Conservation (phyloP, 345 rosid species). For the Combretum micranthum region DNA sequence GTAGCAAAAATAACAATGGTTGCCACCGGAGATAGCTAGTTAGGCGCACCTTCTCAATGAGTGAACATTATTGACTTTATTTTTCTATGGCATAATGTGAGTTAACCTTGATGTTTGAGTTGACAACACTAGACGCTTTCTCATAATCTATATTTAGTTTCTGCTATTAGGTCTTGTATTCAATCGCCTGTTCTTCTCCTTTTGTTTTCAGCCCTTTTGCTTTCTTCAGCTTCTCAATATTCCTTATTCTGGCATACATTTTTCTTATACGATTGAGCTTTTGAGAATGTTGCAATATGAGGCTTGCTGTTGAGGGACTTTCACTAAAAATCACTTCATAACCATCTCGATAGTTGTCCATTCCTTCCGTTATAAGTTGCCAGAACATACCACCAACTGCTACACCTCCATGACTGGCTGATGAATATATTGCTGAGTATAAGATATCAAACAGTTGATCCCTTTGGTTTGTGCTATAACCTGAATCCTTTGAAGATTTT, state of each 20-base stretch:
- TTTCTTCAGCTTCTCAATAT: conserved; percentile 32
- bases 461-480: conserved; percentile 27
- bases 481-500: conserved; percentile 29
- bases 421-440: conserved; percentile 45
- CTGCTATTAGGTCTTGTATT: not conserved
- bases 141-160: too few relatives aligned
- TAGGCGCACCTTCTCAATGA: too few relatives aligned
- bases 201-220: conserved; percentile 7
- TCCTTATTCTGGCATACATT: conserved; percentile 38
- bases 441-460: conserved; percentile 40
- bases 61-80: too few relatives aligned
- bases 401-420: conserved; percentile 48
- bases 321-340: conserved; percentile 51
- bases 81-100: too few relatives aligned
- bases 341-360: conserved; percentile 57
- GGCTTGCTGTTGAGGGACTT: conserved; percentile 35
- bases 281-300: conserved; percentile 39
- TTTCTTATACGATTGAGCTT: conserved; percentile 44
- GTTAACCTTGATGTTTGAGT: too few relatives aligned
- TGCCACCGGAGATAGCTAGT: too few relatives aligned
- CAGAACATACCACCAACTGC: conserved; percentile 61
- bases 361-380: conserved; percentile 54
- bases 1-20: too few relatives aligned
- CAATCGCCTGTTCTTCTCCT: conserved; percentile 10
- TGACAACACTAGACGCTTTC: too few relatives aligned